These are phyloP conservation scores for Monilinia polystroma DNA, from an alignment of 2,329 filamentous ascomycete species.

Conservation along the genomic window DNA sequence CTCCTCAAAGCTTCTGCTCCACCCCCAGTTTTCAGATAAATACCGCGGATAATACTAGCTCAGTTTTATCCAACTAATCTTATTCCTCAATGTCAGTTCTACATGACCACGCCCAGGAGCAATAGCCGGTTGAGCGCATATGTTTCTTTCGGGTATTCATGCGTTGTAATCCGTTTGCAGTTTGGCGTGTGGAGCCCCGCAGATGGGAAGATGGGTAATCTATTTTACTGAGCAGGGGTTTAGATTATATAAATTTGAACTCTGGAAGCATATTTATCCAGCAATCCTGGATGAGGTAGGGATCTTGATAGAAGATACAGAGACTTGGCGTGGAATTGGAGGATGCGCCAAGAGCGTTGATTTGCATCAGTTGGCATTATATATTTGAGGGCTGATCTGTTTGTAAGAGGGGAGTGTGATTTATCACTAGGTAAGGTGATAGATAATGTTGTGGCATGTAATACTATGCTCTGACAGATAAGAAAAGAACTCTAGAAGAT, in stretches of 20 bases:
- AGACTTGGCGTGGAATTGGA: not conserved
- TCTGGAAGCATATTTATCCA: slow-evolving; percentile 12
- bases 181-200: slow-evolving; percentile 17
- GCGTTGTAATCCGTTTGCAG: slow-evolving; percentile 5
- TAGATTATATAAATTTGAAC: not conserved
- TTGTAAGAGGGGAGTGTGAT: not conserved
- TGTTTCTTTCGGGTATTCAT: not conserved
- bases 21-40: slow-evolving; percentile 10
- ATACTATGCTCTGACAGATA: not conserved
- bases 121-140: slow-evolving; percentile 7
- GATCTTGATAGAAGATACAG: not conserved
- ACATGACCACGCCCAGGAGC: not conserved
- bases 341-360: not conserved
- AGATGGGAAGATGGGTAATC: not conserved
- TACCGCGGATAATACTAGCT: not conserved
- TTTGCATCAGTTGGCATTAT: not conserved
- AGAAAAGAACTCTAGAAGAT: not conserved
- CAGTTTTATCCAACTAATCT: slow-evolving; percentile 5
- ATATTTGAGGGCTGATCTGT: not conserved
- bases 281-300: not conserved
- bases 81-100: not conserved
- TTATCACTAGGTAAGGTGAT: not conserved
- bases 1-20: slow-evolving; percentile 1
- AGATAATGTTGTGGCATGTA: not conserved
- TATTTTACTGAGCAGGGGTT: not conserved